Evolutionary conservation across 495 filamentous ascomycete genomes (phyloP), one percentile per base, ranked within the genome.

Genomic region (Podospora pseudoanserina): DNA sequence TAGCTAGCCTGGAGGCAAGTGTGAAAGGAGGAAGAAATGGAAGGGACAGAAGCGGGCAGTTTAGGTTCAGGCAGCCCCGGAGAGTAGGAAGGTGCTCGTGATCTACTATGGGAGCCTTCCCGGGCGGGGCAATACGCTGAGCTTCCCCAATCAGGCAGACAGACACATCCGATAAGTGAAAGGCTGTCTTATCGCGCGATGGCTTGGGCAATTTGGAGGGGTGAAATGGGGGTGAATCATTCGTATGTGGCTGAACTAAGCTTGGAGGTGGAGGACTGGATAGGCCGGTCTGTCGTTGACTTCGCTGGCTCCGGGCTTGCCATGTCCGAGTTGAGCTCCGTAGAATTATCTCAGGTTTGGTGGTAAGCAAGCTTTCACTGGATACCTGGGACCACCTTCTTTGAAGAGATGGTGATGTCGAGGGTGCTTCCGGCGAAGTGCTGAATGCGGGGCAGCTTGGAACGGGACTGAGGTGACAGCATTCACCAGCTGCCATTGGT

Each of bases 61-160:
- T 16, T 5, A n/a, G 55, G 23, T 58, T 26, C 30, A 55, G 20
- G 32, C 7, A 5, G 70, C 23, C 23, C 23, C 23, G 1, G 34
- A 19, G 71, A 63, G 49, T 67, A 34, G 30, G 30, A 62, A 28
- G 62, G 30, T 60, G 65, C 65, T 1, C 32, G 39, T 26, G n/a
- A 27, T 5, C 34, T 11, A 30, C 23, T 32, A 39, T 54, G 53
- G 49, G 55, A 65, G 49, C 63, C 16, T 65, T 49, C 26, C 54
- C 34, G 49, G 63, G 63, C 63, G 34, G 63, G 63, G 28, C 63
- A 65, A 19, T 49, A 11, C 13, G 39, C 39, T 6, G 39, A 49
- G 39, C 5, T 49, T 16, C 15, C 15, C 39, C 11, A 49, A 49
- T 49, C 39, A 49, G 39, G 39, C 9, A 18, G 39, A 49, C 9